Percentiles rank a stretch among this genome's conserved stretches.
Conservation (phyloP, 2,329 filamentous ascomycete genomes). For the Claviceps spartinae region DNA sequence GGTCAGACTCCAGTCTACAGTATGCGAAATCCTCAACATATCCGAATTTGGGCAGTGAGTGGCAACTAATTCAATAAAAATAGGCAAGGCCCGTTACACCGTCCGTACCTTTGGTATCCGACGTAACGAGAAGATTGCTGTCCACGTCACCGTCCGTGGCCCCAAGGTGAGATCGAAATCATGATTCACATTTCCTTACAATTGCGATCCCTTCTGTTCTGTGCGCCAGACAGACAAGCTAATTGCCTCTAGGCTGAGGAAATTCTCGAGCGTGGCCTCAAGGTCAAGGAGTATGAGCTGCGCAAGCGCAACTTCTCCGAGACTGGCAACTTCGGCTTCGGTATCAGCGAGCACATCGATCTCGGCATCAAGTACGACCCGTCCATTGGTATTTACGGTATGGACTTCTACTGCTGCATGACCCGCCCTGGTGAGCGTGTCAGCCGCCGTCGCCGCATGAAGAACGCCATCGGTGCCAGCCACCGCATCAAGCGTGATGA, state of each 20-base stretch:
- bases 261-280: constrained; percentile 99
- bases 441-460: constrained; percentile 81
- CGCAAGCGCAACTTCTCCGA: constrained; percentile 99
- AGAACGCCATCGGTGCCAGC: constrained; percentile 70
- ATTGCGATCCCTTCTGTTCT: too few species aligned
- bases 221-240: constrained; percentile 6
- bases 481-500: constrained; percentile 92
- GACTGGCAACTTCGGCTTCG: constrained; percentile 99
- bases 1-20: constrained; percentile 99
- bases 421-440: constrained; percentile 97
- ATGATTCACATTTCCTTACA: neutral
- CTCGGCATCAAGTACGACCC: constrained; percentile 99
- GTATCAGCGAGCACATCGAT: constrained; percentile 99
- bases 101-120: constrained; percentile 99
- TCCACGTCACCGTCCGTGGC: constrained; percentile 98
- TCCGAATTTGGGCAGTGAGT: constrained; percentile 1
- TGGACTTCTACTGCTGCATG: constrained; percentile 99
- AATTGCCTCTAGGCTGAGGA: constrained; percentile 65
- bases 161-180: constrained; percentile 43
- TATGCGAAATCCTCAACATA: constrained; percentile 28
- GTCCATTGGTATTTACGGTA: constrained; percentile 96
- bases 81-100: constrained; percentile 99
- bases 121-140: constrained; percentile 99
- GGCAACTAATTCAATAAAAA: constrained; percentile 8
- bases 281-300: constrained; percentile 99